These are phyloP conservation scores for Lonicera japonica DNA, from an alignment of 129 eudicot genomes.

Conservation along the genomic window DNA sequence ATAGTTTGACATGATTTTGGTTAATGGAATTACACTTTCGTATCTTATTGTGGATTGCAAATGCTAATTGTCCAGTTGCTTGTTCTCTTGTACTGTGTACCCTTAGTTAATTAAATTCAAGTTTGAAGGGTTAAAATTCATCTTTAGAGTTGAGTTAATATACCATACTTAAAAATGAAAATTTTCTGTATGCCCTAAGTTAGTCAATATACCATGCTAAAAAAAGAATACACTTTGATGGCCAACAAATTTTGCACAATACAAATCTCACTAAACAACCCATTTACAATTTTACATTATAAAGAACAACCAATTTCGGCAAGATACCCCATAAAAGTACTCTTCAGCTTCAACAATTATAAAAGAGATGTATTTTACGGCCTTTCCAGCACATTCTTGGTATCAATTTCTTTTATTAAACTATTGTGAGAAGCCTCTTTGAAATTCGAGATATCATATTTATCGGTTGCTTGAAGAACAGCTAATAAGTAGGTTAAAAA, in stretches of 20 bases:
- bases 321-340: slow-evolving; percentile 69
- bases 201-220: too few relatives aligned
- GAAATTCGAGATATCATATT: slow-evolving; percentile 69
- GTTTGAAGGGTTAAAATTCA: too few relatives aligned
- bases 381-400: slow-evolving; percentile 84
- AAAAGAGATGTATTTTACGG: slow-evolving; percentile 71
- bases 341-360: slow-evolving; percentile 68
- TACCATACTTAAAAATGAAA: too few relatives aligned
- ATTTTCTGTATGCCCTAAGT: too few relatives aligned
- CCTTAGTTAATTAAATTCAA: too few relatives aligned
- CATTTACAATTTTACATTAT: slow-evolving; percentile 13
- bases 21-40: too few relatives aligned
- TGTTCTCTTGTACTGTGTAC: too few relatives aligned
- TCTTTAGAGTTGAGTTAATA: too few relatives aligned
- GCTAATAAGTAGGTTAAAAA: slow-evolving; percentile 65
- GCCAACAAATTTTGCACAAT: slow-evolving; percentile 32
- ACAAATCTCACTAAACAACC: slow-evolving; percentile 24
- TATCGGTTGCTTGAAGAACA: slow-evolving; percentile 86
- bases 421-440: slow-evolving; percentile 90
- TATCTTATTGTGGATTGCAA: too few relatives aligned
- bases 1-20: too few relatives aligned
- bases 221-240: slow-evolving; percentile 21
- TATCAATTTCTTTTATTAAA: slow-evolving; percentile 72
- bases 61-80: too few relatives aligned
- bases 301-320: slow-evolving; percentile 37